Evolutionary conservation across 768 basidiomycete genomes (phyloP).

Genomic region (Lactifluus subvellereus): DNA sequence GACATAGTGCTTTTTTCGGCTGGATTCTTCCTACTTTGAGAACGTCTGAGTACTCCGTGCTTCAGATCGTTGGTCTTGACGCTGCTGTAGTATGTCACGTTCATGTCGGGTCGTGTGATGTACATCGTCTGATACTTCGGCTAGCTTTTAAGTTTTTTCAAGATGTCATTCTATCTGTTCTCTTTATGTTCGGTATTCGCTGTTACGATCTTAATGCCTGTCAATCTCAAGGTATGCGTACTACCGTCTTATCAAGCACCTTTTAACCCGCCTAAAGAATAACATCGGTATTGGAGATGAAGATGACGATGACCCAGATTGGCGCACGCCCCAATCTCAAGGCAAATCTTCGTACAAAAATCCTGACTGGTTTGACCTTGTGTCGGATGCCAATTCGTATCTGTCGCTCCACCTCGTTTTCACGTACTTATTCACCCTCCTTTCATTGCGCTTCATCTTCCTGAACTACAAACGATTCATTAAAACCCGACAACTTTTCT

Average conservation of each 20-base stretch:
- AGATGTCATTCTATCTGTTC: constrained; percentile 91
- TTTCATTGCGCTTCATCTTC: constrained; percentile 82
- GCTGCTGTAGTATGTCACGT: constrained; percentile 77
- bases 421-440: constrained; percentile 88
- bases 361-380: constrained; percentile 75
- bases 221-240: constrained; percentile 78
- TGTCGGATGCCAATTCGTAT: constrained; percentile 86
- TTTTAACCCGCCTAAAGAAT: constrained; percentile 62
- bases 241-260: neutral
- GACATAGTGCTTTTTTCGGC: constrained; percentile 82
- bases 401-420: constrained; percentile 86
- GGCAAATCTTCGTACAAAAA: constrained; percentile 28
- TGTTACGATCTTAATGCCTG: constrained; percentile 81
- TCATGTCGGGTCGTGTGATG: neutral
- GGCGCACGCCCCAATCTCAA: constrained; percentile 7
- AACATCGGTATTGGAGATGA: constrained; percentile 64
- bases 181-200: constrained; percentile 81
- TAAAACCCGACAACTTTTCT: constrained; percentile 87
- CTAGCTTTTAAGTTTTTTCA: constrained; percentile 93
- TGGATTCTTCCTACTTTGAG: constrained; percentile 93
- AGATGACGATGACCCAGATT: constrained; percentile 34
- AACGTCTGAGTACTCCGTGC: constrained; percentile 86
- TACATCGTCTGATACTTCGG: constrained; percentile 1
- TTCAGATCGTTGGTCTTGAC: constrained; percentile 95
- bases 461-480: constrained; percentile 87